A percentile compares a stretch with the other conserved stretches of the same genome.
These are phyloP conservation scores for Plasmodium relictum DNA, from an alignment of 169 alveolate genomes.

Conservation along the genomic window DNA sequence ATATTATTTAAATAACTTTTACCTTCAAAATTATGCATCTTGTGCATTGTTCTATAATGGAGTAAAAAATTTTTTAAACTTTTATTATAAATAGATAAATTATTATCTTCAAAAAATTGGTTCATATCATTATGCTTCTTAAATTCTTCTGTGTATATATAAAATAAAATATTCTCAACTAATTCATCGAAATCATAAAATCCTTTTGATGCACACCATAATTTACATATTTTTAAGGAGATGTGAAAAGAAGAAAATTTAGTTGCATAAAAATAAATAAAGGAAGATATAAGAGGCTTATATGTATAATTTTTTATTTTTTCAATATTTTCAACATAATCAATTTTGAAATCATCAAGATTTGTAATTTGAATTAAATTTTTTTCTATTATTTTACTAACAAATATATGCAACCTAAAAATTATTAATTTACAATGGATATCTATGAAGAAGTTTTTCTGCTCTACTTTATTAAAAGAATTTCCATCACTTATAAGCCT, in stretches of 20 bases:
- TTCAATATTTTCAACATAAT: constrained; percentile 14
- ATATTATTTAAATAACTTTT: no score
- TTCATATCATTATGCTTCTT: constrained; percentile 14
- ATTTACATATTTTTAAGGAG: constrained; percentile 41
- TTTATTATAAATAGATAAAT: background rate
- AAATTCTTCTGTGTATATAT: constrained; percentile 25
- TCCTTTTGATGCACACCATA: constrained; percentile 37
- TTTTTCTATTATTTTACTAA: constrained; percentile 20
- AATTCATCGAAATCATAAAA: constrained; percentile 10
- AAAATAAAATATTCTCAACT: constrained; percentile 34
- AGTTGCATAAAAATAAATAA: constrained; percentile 28
- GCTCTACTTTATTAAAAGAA: background rate
- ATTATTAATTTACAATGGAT: background rate
- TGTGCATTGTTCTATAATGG: background rate
- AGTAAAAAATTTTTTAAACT: background rate
- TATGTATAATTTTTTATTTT: constrained; percentile 11
- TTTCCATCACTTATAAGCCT: background rate
- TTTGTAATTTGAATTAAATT: constrained; percentile 40
- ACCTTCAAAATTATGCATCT: no score
- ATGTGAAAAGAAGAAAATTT: constrained; percentile 46
- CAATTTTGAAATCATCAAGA: constrained; percentile 18
- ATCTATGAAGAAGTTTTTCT: constrained; percentile 30
- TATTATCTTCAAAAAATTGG: background rate
- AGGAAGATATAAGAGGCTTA: constrained; percentile 46
- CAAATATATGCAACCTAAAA: constrained; percentile 32